These are phyloP conservation scores for Hypoxylon cercidicola DNA, from an alignment of 495 filamentous ascomycete species.

Conservation along the genomic window DNA sequence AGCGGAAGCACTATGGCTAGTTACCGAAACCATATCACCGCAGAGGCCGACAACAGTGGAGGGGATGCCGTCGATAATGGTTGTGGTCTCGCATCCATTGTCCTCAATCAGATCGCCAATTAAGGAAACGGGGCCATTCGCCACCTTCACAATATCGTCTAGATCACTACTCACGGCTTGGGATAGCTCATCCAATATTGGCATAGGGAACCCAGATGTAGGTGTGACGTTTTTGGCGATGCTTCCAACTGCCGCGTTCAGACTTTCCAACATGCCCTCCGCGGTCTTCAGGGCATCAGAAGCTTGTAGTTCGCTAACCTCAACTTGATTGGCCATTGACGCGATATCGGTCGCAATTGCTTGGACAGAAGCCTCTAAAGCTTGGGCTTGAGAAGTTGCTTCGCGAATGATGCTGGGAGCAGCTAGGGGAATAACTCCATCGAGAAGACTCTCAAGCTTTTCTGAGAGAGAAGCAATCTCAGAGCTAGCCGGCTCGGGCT, in stretches of 20 bases:
- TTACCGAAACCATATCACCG: slow-evolving; percentile 20
- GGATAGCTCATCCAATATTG: slow-evolving; percentile 7
- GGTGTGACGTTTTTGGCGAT: slow-evolving; percentile 21
- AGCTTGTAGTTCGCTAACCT: slow-evolving; percentile 18
- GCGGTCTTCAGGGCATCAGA: slow-evolving; percentile 25
- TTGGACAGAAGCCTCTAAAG: slow-evolving; percentile 20
- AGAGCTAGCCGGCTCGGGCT: slow-evolving; percentile 20
- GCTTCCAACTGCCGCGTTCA: slow-evolving; percentile 19
- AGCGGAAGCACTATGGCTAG: slow-evolving; percentile 19
- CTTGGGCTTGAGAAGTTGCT: slow-evolving; percentile 24
- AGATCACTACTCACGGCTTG: slow-evolving; percentile 23
- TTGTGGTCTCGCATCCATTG: slow-evolving; percentile 31
- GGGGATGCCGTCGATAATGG: slow-evolving; percentile 28
- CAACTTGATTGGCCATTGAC: slow-evolving; percentile 15
- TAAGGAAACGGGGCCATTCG: slow-evolving; percentile 24
- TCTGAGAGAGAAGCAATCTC: slow-evolving; percentile 10
- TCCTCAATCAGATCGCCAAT: slow-evolving; percentile 25
- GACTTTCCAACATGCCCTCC: slow-evolving; percentile 18
- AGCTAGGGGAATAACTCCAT: slow-evolving; percentile 4
- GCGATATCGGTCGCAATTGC: slow-evolving; percentile 27
- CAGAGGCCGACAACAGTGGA: slow-evolving; percentile 33
- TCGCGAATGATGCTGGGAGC: slow-evolving; percentile 20
- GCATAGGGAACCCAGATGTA: slow-evolving; percentile 12
- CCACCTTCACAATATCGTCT: slow-evolving; percentile 14
- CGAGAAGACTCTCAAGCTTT: slow-evolving; percentile 23